These are phyloP conservation scores for Inosperma sp. DNA, from an alignment of 768 basidiomycete species.

Conservation along the genomic window DNA sequence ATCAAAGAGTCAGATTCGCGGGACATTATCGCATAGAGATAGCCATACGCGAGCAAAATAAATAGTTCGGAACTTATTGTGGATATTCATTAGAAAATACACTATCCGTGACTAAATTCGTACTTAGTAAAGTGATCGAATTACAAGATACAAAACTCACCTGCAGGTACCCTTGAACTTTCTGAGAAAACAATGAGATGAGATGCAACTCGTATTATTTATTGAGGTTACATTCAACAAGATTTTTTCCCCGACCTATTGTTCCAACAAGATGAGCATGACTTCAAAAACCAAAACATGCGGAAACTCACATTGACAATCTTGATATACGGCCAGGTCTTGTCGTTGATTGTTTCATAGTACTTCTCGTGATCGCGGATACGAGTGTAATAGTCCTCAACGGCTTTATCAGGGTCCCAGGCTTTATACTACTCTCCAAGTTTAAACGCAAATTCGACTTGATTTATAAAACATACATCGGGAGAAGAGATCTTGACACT, in stretches of 20 bases:
- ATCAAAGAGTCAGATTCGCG: neutral
- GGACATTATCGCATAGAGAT: neutral
- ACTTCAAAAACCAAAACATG: slow-evolving; percentile 12
- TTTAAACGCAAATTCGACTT: neutral
- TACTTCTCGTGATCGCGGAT: slow-evolving; percentile 82
- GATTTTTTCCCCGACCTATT: slow-evolving; percentile 90
- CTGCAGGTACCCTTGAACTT: slow-evolving; percentile 86
- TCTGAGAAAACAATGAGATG: slow-evolving; percentile 33
- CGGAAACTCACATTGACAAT: slow-evolving; percentile 74
- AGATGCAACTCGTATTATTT: neutral
- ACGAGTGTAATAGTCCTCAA: slow-evolving; percentile 87
- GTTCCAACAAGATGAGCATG: neutral
- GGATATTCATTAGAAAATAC: slow-evolving; percentile 99
- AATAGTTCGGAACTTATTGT: slow-evolving; percentile 88
- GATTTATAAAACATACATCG: slow-evolving; percentile 56
- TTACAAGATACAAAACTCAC: slow-evolving; percentile 32
- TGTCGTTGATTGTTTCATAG: slow-evolving; percentile 90
- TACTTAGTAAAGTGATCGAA: neutral
- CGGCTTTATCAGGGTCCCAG: slow-evolving; percentile 90
- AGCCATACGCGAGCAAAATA: slow-evolving; percentile 87
- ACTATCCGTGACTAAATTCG: slow-evolving; percentile 77
- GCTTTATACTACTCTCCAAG: slow-evolving; percentile 63
- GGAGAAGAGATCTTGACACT: slow-evolving; percentile 98
- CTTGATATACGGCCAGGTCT: slow-evolving; percentile 89
- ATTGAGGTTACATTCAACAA: slow-evolving; percentile 68